Evolutionary conservation across 78 protist genomes (phyloP).

Genomic region (Andalucia godoyi): DNA sequence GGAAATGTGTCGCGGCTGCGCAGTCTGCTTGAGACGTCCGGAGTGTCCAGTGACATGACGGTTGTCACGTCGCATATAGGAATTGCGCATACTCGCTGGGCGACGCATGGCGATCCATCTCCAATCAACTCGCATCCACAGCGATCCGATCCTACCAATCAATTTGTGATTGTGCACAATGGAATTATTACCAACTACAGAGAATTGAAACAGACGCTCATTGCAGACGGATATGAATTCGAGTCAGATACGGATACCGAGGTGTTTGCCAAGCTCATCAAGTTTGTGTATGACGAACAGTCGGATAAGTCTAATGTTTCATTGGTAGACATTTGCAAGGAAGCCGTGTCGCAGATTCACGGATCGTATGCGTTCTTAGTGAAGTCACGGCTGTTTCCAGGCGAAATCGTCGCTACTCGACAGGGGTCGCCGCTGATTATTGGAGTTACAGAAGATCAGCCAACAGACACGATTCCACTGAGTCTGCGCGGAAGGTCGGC

Average conservation of each 20-base stretch:
- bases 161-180: conserved; percentile 68
- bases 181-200: conserved; percentile 73
- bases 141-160: background rate
- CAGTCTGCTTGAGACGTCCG: background rate
- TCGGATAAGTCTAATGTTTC: background rate
- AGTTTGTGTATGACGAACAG: conserved; percentile 4
- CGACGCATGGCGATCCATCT: conserved; percentile 71
- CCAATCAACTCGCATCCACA: conserved; percentile 62
- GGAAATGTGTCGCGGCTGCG: conserved; percentile 15
- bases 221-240: conserved; percentile 22
- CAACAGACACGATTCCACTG: background rate
- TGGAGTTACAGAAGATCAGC: conserved; percentile 17
- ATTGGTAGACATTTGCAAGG: background rate
- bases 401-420: conserved; percentile 28
- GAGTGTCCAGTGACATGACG: background rate
- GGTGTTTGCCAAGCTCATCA: conserved; percentile 69
- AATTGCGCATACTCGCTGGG: conserved; percentile 91
- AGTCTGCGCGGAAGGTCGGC: background rate
- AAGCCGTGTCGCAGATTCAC: conserved; percentile 5
- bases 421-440: conserved; percentile 61
- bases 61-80: conserved; percentile 22
- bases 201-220: conserved; percentile 8
- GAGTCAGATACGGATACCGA: conserved; percentile 91
- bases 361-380: conserved; percentile 62
- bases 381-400: conserved; percentile 49